These are phyloP conservation scores for Paramecium caudatum DNA, from an alignment of 73 alveolate genomes.

Conservation along the genomic window DNA sequence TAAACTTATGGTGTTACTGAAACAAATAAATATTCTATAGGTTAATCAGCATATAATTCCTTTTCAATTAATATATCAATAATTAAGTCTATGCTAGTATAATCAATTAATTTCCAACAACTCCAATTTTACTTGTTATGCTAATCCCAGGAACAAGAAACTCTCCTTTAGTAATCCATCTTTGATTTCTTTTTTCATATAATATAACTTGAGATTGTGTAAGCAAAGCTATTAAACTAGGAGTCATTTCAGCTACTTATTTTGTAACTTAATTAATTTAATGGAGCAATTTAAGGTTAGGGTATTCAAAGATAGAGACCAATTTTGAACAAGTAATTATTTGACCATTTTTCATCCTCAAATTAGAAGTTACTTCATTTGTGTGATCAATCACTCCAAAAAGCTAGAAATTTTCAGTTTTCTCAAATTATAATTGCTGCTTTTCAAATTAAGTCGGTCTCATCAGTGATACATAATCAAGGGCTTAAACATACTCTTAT, in stretches of 20 bases:
- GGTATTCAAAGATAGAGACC: conserved; percentile 63
- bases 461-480: background rate
- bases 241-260: background rate
- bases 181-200: conserved; percentile 19
- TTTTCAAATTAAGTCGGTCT: background rate
- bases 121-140: background rate
- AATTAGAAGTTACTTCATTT: background rate
- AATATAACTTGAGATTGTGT: background rate
- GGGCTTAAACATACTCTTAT: conserved; percentile 10
- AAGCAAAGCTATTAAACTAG: background rate
- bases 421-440: conserved; percentile 16
- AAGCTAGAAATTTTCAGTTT: conserved; percentile 27
- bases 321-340: conserved; percentile 25
- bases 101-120: background rate
- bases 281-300: background rate
- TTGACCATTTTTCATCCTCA: conserved; percentile 46
- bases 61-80: conserved; percentile 23
- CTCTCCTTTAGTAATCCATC: conserved; percentile 57
- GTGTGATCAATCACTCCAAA: conserved; percentile 61
- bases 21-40: conserved; percentile 15
- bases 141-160: conserved; percentile 3
- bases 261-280: background rate
- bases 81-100: conserved; percentile 7
- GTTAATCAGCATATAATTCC: conserved; percentile 6
- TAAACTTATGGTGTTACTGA: background rate